Percentiles rank a stretch among this genome's conserved stretches.
These are phyloP conservation scores for Skeletonema menzelii DNA, from an alignment of 108 stramenopile species.

Conservation along the genomic window DNA sequence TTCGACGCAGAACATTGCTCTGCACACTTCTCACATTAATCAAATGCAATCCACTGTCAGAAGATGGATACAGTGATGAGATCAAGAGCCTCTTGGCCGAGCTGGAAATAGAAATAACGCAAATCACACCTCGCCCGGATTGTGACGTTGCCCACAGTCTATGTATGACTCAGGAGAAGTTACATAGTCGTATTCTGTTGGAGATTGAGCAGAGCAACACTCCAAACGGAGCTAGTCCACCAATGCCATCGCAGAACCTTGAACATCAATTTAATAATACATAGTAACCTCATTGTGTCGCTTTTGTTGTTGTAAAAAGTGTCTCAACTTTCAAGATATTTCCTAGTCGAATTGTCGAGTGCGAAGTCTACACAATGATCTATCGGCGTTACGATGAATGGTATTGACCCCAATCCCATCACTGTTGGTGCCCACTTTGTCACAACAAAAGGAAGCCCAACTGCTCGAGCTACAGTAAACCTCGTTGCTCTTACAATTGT, in stretches of 20 bases:
- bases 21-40: slow-evolving; percentile 16
- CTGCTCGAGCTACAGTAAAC: slow-evolving; percentile 55
- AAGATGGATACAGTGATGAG: slow-evolving; percentile 28
- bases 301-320: background rate
- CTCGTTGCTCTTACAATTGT: slow-evolving; percentile 68
- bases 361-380: slow-evolving; percentile 65
- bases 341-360: slow-evolving; percentile 65
- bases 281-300: background rate
- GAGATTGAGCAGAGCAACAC: slow-evolving; percentile 28
- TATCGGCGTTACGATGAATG: slow-evolving; percentile 76
- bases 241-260: slow-evolving; percentile 1
- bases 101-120: slow-evolving; percentile 3
- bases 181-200: slow-evolving; percentile 12
- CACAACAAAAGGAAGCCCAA: slow-evolving; percentile 51
- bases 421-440: slow-evolving; percentile 74
- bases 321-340: slow-evolving; percentile 7
- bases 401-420: slow-evolving; percentile 66
- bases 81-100: slow-evolving; percentile 22
- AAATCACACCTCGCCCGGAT: slow-evolving; percentile 7
- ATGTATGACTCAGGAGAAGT: slow-evolving; percentile 20
- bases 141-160: slow-evolving; percentile 14
- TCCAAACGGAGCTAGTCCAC: slow-evolving; percentile 1
- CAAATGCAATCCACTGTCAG: slow-evolving; percentile 19
- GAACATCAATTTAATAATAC: background rate
- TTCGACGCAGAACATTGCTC: slow-evolving; percentile 7